Conservation (phyloP, 768 basidiomycete genomes). For the Tubosaeta brunneosetosa region DNA sequence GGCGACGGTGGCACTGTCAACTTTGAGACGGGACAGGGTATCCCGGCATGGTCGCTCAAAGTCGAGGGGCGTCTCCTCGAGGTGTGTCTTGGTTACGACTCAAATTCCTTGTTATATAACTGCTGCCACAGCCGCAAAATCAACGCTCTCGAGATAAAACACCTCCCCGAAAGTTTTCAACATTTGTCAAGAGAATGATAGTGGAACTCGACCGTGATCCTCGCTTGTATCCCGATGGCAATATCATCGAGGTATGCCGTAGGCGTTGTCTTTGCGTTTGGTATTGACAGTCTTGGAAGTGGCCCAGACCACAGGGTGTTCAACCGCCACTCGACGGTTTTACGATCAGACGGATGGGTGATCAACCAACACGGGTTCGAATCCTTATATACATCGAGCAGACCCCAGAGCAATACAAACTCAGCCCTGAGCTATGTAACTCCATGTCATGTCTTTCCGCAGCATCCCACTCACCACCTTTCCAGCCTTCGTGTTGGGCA, state of each 20-base stretch:
- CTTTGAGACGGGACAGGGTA: constrained; percentile 82
- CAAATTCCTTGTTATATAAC: background rate
- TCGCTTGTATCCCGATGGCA: constrained; percentile 73
- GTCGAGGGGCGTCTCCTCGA: constrained; percentile 85
- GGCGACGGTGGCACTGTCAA: constrained; percentile 38
- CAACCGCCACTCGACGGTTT: constrained; percentile 79
- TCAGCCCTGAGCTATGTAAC: constrained; percentile 69
- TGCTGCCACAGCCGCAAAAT: constrained; percentile 44
- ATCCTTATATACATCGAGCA: constrained; percentile 87
- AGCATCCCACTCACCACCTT: background rate
- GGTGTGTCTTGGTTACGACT: constrained; percentile 37
- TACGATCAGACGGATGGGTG: constrained; percentile 76
- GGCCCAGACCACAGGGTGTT: constrained; percentile 53
- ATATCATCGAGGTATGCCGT: constrained; percentile 74
- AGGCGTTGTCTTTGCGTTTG: background rate
- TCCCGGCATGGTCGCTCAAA: constrained; percentile 84
- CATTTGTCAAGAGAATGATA: constrained; percentile 76
- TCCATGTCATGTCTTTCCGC: background rate
- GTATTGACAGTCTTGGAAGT: constrained; percentile 36
- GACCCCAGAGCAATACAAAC: constrained; percentile 79
- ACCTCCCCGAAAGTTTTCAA: constrained; percentile 74
- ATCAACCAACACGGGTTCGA: constrained; percentile 69
- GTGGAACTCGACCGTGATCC: constrained; percentile 87
- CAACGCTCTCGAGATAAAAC: constrained; percentile 60
- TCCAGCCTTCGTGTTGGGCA: constrained; percentile 59